Conservation (phyloP, 352 stramenopile species). For the Ophiocytium majus region DNA sequence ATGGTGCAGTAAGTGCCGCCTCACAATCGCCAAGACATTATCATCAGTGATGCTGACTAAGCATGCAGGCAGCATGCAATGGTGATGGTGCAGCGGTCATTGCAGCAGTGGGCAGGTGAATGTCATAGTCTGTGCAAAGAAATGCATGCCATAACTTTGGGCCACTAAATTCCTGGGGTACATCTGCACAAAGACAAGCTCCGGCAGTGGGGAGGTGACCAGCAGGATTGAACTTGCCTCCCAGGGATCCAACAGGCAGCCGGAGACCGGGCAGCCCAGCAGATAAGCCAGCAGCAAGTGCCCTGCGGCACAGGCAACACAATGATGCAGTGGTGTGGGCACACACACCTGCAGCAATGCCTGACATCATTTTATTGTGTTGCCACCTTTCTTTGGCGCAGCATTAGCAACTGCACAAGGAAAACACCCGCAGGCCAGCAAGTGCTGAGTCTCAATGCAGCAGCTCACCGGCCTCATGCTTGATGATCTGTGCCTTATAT, state of each 20-base stretch:
- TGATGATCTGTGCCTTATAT: slow-evolving; percentile 53
- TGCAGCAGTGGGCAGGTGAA: too few relatives aligned
- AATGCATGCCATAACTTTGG: not conserved
- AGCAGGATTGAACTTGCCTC: slow-evolving; percentile 28
- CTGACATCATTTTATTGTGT: not conserved
- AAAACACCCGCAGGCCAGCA: not conserved
- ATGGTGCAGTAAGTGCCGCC: not conserved
- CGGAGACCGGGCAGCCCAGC: slow-evolving; percentile 71
- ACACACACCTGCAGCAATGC: not conserved
- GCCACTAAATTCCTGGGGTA: not conserved
- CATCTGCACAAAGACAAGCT: not conserved
- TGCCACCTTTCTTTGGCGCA: not conserved
- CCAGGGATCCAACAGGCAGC: slow-evolving; percentile 63
- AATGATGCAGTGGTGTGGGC: not conserved
- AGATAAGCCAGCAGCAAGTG: slow-evolving; percentile 74
- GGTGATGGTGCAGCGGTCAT: too few relatives aligned
- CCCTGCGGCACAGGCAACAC: not conserved
- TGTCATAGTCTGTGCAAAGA: too few relatives aligned
- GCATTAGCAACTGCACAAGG: too few relatives aligned
- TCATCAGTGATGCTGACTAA: not conserved
- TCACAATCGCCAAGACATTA: not conserved
- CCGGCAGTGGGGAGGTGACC: not conserved
- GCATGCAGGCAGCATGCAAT: not conserved
- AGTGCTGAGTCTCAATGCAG: not conserved
- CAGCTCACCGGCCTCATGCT: slow-evolving; percentile 45